A percentile compares a stretch with the other conserved stretches of the same genome.
Evolutionary conservation across 202 grass and related monocot species (phyloP).

Genomic region (Zoysia matrella): DNA sequence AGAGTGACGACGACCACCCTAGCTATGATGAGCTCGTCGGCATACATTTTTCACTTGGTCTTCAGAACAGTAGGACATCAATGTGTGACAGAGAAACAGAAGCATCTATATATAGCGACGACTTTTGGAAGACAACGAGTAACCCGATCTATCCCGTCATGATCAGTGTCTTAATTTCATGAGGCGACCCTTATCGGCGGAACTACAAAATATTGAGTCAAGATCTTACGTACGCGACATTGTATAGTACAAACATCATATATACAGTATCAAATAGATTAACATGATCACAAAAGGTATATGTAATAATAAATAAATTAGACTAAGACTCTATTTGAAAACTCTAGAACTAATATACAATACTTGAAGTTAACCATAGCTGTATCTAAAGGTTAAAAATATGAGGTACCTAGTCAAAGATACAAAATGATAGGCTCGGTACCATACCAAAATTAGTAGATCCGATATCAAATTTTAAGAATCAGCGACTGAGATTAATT

Average conservation of each 20-base stretch:
- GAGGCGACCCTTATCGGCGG: slow-evolving; percentile 35
- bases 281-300: neutral
- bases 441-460: no score
- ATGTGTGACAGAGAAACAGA: slow-evolving; percentile 11
- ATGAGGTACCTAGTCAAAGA: no score
- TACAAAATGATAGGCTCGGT: no score
- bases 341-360: neutral
- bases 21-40: no score
- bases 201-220: slow-evolving; percentile 29
- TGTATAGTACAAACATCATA: neutral
- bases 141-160: slow-evolving; percentile 23
- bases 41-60: neutral
- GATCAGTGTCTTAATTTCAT: slow-evolving; percentile 22
- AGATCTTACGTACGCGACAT: neutral
- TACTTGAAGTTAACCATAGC: no score
- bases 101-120: slow-evolving; percentile 1
- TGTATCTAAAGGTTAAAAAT: no score
- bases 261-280: neutral
- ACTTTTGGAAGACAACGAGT: slow-evolving; percentile 16
- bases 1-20: neutral
- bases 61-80: neutral
- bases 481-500: no score
- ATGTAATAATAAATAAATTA: neutral
- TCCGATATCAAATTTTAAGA: no score
- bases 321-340: neutral